A percentile compares a stretch with the other conserved stretches of the same genome.
Conservation (phyloP, 495 filamentous ascomycete species). For the Cercophora samala region DNA sequence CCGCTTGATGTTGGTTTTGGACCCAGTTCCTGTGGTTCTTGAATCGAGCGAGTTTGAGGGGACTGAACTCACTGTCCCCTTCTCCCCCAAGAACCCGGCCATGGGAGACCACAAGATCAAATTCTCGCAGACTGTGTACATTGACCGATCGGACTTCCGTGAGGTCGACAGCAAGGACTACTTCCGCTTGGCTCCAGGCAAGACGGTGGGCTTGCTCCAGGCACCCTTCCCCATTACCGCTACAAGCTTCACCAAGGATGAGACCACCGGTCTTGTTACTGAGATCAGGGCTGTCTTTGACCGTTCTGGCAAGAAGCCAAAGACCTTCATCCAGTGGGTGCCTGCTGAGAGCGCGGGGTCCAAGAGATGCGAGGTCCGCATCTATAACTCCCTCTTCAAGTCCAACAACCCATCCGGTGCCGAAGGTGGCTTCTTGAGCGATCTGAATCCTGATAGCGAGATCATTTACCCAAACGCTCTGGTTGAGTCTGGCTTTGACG, state of each 20-base stretch:
- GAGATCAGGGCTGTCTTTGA: slow-evolving; percentile 65
- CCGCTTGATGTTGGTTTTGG: slow-evolving; percentile 79
- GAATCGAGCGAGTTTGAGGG: slow-evolving; percentile 63
- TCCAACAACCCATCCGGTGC: slow-evolving; percentile 71
- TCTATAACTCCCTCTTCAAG: slow-evolving; percentile 83
- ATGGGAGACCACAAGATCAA: slow-evolving; percentile 62
- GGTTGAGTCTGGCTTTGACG: slow-evolving; percentile 82
- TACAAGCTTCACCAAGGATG: slow-evolving; percentile 69
- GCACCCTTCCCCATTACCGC: slow-evolving; percentile 80
- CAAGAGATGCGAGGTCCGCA: slow-evolving; percentile 69
- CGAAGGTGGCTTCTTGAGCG: slow-evolving; percentile 72
- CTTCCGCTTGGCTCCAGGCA: slow-evolving; percentile 90
- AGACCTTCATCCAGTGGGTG: slow-evolving; percentile 92
- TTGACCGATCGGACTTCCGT: slow-evolving; percentile 89
- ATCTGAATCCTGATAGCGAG: slow-evolving; percentile 84
- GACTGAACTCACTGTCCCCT: slow-evolving; percentile 57
- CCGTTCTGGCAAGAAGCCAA: slow-evolving; percentile 73
- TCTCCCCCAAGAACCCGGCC: slow-evolving; percentile 68
- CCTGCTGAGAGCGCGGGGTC: slow-evolving; percentile 60
- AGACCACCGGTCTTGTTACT: slow-evolving; percentile 62
- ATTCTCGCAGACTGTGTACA: slow-evolving; percentile 84
- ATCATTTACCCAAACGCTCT: slow-evolving; percentile 71
- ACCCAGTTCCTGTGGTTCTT: slow-evolving; percentile 76
- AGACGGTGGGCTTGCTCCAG: slow-evolving; percentile 83
- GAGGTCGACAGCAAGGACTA: slow-evolving; percentile 80